These are phyloP conservation scores for Wickerhamiella parazyma DNA, from an alignment of 805 yeast species.

Conservation along the genomic window DNA sequence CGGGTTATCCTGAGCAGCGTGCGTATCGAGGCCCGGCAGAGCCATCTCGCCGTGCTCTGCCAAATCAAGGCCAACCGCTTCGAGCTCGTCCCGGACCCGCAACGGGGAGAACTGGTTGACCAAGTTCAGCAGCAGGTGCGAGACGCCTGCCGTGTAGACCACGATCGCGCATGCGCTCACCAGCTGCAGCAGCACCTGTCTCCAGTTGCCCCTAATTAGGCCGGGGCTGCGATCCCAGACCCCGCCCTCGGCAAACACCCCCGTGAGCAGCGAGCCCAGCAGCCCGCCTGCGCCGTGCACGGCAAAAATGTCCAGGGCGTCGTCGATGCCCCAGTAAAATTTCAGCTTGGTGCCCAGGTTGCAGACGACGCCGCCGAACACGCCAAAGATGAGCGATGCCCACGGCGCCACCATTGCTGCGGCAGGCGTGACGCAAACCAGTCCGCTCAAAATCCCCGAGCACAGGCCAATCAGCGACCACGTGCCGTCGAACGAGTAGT, in stretches of 20 bases:
- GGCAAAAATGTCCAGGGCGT: slow-evolving; percentile 91
- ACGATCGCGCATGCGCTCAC: slow-evolving; percentile 63
- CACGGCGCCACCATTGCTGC: slow-evolving; percentile 89
- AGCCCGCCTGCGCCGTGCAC: slow-evolving; percentile 33
- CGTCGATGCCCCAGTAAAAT: slow-evolving; percentile 61
- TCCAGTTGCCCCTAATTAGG: slow-evolving; percentile 72
- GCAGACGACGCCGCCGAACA: slow-evolving; percentile 59
- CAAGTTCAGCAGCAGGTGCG: slow-evolving; percentile 54
- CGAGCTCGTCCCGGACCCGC: slow-evolving; percentile 77
- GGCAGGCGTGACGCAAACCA: slow-evolving; percentile 92
- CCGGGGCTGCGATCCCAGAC: slow-evolving; percentile 58
- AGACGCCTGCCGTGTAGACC: slow-evolving; percentile 61
- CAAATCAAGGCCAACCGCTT: slow-evolving; percentile 74
- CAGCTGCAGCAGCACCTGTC: slow-evolving; percentile 77
- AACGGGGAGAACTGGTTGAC: slow-evolving; percentile 63
- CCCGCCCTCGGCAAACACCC: slow-evolving; percentile 82
- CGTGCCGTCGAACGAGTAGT: slow-evolving; percentile 49
- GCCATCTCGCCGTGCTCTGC: slow-evolving; percentile 87
- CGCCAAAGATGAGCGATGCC: slow-evolving; percentile 64
- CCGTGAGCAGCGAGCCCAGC: slow-evolving; percentile 53
- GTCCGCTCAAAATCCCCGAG: slow-evolving; percentile 85
- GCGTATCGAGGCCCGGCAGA: not conserved
- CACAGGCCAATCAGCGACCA: slow-evolving; percentile 93
- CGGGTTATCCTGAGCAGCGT: not conserved
- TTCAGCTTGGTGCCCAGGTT: slow-evolving; percentile 79